phyloP scores from a whole-genome alignment of 2,329 filamentous ascomycete species.

The Dothistroma septosporum region DNA sequence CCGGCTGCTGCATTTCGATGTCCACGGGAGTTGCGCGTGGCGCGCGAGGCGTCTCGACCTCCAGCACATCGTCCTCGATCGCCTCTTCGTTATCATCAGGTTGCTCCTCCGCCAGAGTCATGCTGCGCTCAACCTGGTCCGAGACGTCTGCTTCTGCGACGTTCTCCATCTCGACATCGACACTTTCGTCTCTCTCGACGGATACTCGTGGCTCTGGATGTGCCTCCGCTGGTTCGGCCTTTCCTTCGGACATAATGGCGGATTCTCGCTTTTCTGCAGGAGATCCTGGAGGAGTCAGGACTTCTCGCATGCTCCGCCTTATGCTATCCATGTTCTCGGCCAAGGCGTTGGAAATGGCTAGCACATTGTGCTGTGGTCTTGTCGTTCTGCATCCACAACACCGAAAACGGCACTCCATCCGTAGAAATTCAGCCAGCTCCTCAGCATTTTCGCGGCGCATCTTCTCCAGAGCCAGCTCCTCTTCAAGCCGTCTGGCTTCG shows the following conservation, averaged over 20 bases:
- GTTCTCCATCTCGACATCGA: constrained; percentile 18
- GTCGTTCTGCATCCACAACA: constrained; percentile 58
- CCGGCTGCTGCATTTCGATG: constrained; percentile 9
- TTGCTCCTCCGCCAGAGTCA: constrained; percentile 24
- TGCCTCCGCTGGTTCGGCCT: constrained; percentile 9
- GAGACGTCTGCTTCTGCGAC: constrained; percentile 7
- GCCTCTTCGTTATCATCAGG: constrained; percentile 6
- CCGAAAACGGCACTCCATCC: constrained; percentile 67
- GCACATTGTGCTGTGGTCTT: constrained; percentile 35
- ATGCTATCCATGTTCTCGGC: constrained; percentile 20
- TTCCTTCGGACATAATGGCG: constrained; percentile 6
- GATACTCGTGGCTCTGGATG: background rate
- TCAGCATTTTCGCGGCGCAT: constrained; percentile 63
- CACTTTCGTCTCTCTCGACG: background rate
- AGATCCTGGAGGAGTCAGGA: constrained; percentile 56
- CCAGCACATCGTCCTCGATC: constrained; percentile 14
- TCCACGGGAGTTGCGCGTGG: constrained; percentile 21
- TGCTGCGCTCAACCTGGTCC: constrained; percentile 24
- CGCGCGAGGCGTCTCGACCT: constrained; percentile 20
- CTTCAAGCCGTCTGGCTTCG: constrained; percentile 46
- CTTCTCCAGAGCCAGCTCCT: constrained; percentile 51
- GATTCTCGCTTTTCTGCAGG: constrained; percentile 7
- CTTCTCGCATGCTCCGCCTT: constrained; percentile 21
- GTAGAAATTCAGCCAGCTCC: constrained; percentile 71
- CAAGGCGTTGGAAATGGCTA: constrained; percentile 14